phyloP scores from a whole-genome alignment of 2,329 filamentous ascomycete species.

The Neopestalotiopsis clavispora region DNA sequence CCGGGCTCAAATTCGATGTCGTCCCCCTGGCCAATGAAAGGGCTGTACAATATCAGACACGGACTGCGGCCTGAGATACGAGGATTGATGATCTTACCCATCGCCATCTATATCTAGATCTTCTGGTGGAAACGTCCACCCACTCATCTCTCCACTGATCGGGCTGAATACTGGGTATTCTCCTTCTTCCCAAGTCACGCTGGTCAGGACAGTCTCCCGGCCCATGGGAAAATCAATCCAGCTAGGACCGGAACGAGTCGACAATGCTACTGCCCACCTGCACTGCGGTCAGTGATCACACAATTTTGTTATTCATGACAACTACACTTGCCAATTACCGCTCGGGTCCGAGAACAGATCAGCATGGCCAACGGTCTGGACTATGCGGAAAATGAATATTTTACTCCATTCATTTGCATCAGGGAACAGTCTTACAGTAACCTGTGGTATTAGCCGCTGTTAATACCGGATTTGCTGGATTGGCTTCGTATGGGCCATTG shows the following conservation, averaged over 20 bases:
- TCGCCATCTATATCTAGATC: conserved; percentile 27
- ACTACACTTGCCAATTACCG: conserved; percentile 38
- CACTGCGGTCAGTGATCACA: conserved; percentile 4
- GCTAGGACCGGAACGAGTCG: conserved; percentile 43
- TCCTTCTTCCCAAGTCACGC: conserved; percentile 40
- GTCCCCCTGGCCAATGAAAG: conserved; percentile 48
- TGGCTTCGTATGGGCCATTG: conserved; percentile 49
- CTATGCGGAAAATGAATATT: conserved; percentile 21
- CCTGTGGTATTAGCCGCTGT: conserved; percentile 48
- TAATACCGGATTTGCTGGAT: conserved; percentile 49
- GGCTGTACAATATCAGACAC: conserved; percentile 35
- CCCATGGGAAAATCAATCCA: conserved; percentile 48
- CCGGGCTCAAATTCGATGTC: conserved; percentile 49
- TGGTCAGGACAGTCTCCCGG: conserved; percentile 46
- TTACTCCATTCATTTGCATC: background rate
- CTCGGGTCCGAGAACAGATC: conserved; percentile 58
- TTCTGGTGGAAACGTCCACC: conserved; percentile 31
- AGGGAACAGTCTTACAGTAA: conserved; percentile 38
- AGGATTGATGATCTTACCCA: conserved; percentile 31
- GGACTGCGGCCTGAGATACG: background rate
- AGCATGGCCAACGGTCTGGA: conserved; percentile 61
- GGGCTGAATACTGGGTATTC: conserved; percentile 41
- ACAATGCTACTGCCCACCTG: conserved; percentile 47
- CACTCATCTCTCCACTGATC: conserved; percentile 40
- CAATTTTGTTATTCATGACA: background rate